Percentiles rank a stretch among this genome's conserved stretches.
Evolutionary conservation across 306 rosid genomes (phyloP).

Genomic region (Begonia masoniana): DNA sequence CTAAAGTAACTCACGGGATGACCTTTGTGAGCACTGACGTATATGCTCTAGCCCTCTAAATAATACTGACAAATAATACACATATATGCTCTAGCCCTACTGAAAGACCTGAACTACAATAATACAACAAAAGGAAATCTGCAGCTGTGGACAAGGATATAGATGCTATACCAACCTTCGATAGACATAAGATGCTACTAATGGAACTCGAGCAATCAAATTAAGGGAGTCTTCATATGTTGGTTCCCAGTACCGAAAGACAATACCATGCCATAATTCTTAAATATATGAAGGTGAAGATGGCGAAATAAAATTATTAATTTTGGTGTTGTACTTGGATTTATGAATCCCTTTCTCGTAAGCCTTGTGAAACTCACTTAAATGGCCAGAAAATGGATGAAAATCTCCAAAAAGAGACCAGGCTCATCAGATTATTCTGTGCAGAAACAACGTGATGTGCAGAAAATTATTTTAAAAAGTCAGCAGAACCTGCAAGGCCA

Average conservation of each 20-base stretch:
- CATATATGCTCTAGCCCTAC: too few relatives aligned
- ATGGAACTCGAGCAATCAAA: conserved; percentile 83
- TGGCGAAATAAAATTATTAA: conserved; percentile 2
- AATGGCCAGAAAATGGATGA: too few relatives aligned
- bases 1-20: conserved; percentile 56
- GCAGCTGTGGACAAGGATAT: conserved; percentile 1
- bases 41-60: conserved; percentile 45
- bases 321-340: conserved; percentile 38
- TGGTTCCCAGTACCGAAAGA: conserved; percentile 93
- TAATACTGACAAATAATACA: too few relatives aligned
- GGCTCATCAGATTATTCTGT: too few relatives aligned
- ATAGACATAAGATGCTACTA: conserved; percentile 83
- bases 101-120: conserved; percentile 1
- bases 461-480: too few relatives aligned
- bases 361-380: conserved; percentile 91
- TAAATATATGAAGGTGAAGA: conserved; percentile 12
- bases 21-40: conserved; percentile 96
- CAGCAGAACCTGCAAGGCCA: conserved; percentile 82
- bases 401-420: too few relatives aligned
- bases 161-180: conserved; percentile 49
- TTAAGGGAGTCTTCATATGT: conserved; percentile 85
- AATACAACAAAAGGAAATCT: background rate
- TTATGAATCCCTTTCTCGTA: conserved; percentile 70
- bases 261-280: conserved; percentile 9
- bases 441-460: too few relatives aligned